These are phyloP conservation scores for Zoysia japonica DNA, from an alignment of 176 grass and related monocot species.

Conservation along the genomic window DNA sequence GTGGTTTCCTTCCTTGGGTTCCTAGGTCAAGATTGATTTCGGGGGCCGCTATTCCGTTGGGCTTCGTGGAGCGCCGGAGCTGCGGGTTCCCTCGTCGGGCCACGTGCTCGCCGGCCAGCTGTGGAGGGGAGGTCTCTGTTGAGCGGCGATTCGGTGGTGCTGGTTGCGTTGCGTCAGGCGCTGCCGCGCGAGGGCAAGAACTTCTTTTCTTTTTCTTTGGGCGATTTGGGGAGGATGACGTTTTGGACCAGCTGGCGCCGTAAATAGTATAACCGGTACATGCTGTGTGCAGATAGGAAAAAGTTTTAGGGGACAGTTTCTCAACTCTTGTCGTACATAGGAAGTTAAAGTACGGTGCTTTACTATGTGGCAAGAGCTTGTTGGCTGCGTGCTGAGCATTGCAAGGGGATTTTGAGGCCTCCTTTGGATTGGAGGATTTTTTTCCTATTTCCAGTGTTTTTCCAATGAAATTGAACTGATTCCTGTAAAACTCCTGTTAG, in stretches of 20 bases:
- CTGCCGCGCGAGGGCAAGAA: not conserved
- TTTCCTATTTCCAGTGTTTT: no score
- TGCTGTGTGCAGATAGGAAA: not conserved
- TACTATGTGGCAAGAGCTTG: not conserved
- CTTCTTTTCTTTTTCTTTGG: not conserved
- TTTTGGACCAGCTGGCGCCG: not conserved
- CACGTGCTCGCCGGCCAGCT: not conserved
- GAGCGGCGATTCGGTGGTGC: constrained; percentile 17
- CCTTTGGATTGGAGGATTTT: no score
- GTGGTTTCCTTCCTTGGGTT: not conserved
- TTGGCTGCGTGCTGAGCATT: constrained; percentile 1
- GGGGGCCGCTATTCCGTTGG: not conserved
- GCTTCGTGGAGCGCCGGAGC: not conserved
- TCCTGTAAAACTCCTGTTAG: no score
- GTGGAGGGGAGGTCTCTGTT: no score
- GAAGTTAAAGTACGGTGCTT: not conserved
- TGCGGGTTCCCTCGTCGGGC: not conserved
- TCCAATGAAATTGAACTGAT: no score
- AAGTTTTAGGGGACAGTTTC: not conserved
- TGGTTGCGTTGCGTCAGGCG: constrained; percentile 15
- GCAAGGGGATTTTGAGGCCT: not conserved
- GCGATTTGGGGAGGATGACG: not conserved
- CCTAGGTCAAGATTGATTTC: constrained; percentile 34
- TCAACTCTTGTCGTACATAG: not conserved
- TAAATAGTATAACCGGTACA: not conserved